Evolutionary conservation across 1,284 basidiomycete genomes (phyloP), one percentile per base, ranked within the genome.

Genomic region (Ustilago shanxiensis): DNA sequence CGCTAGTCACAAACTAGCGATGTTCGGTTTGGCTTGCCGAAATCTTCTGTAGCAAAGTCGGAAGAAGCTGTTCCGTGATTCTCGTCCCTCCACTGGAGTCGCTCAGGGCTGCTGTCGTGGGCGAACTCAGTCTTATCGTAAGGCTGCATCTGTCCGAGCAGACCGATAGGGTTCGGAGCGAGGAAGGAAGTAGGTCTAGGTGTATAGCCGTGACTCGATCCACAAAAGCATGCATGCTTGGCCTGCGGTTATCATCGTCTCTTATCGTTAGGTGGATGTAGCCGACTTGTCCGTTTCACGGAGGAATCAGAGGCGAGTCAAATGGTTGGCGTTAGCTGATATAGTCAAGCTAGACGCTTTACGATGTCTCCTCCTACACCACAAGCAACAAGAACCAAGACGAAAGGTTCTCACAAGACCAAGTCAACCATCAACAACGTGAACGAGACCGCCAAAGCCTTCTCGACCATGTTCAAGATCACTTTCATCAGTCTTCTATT

Each of bases 401-500:
- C 41, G 13, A 44, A 44, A n/a, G 41, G 3, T 44, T 7, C 5
- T 20, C 41, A 44, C 11, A 7, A 44, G 6, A n/a, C 11, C 14
- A 20, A 6, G n/a, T 20, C 47, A 5, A 49, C 47, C 26, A 18
- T 26, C 47, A 6, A 26, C 47, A 39, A 13, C n/a, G 45, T 8
- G 51, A 47, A 37, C 24, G 10, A 50, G 1, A 29, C 47, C 14
- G 16, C 22, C 13, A 14, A 18, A 20, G 28, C 18, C 22, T 44
- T 50, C 29, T 29, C 50, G 31, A 49, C 29, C 6, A 51, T 66
- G 62, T 44, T 49, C 35, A 63, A 62, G 22, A 10, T 70, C 24
- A 31, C 60, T 9, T 55, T 44, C 1, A 41, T 56, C 8, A 63
- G 69, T 50, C 14, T 60, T 14, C 11, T 71, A 6, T 51, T 72